phyloP scores from a whole-genome alignment of 305 asterid genomes.

The Withania somnifera region DNA sequence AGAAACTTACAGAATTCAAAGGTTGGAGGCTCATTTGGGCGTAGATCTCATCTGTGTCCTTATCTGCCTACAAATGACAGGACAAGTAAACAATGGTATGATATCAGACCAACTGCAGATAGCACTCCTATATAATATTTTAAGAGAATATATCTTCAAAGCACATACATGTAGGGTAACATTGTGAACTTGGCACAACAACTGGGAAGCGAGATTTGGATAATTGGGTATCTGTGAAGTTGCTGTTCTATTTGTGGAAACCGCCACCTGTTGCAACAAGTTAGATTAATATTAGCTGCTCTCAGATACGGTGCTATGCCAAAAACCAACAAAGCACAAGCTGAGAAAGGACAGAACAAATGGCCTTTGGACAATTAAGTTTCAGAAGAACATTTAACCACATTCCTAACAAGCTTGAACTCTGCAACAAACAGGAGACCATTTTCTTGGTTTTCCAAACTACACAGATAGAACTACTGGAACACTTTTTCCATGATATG shows the following conservation, averaged over 20 bases:
- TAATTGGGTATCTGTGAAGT: slow-evolving; percentile 79
- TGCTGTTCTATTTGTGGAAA: slow-evolving; percentile 76
- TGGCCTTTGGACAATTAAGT: not conserved
- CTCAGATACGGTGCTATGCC: not conserved
- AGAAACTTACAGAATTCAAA: slow-evolving; percentile 57
- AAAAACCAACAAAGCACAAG: not conserved
- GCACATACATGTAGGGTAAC: slow-evolving; percentile 69
- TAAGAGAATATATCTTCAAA: not conserved
- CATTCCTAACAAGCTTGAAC: too few species aligned
- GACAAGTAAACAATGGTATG: not conserved
- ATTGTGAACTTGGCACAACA: slow-evolving; percentile 86
- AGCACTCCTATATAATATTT: not conserved
- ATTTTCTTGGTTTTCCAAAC: not conserved
- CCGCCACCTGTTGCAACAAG: slow-evolving; percentile 56
- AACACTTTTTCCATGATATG: not conserved
- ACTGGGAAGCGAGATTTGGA: slow-evolving; percentile 78
- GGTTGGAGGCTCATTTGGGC: slow-evolving; percentile 95
- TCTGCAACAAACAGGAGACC: too few species aligned
- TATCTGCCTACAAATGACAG: slow-evolving; percentile 59
- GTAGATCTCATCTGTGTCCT: slow-evolving; percentile 87
- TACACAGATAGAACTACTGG: not conserved
- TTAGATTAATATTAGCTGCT: slow-evolving; percentile 3
- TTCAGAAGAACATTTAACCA: too few species aligned
- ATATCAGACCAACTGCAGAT: not conserved
- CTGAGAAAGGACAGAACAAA: not conserved